Percentiles rank a stretch among this genome's conserved stretches.
phyloP scores from a whole-genome alignment of 805 yeast genomes.

The Clavispora santaluciae region DNA sequence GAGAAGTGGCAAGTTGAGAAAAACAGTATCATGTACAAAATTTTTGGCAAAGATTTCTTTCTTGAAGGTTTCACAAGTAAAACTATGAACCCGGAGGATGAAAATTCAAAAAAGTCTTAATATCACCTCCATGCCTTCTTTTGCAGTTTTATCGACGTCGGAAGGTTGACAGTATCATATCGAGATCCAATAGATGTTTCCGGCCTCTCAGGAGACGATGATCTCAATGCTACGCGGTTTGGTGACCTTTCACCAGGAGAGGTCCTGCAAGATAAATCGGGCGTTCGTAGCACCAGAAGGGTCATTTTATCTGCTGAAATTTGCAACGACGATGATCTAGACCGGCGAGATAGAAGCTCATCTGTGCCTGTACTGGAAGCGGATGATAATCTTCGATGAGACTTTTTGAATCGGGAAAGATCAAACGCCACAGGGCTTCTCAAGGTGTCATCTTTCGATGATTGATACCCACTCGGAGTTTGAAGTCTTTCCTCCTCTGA shows the following conservation, averaged over 20 bases:
- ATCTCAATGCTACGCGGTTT: slow-evolving; percentile 10
- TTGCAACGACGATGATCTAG: slow-evolving; percentile 1
- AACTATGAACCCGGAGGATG: slow-evolving; percentile 22
- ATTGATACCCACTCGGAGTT: neutral
- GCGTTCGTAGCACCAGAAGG: slow-evolving; percentile 13
- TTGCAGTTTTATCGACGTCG: slow-evolving; percentile 15
- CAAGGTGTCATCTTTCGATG: slow-evolving; percentile 1
- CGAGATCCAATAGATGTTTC: slow-evolving; percentile 31
- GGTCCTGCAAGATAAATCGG: slow-evolving; percentile 14
- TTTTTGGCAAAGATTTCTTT: slow-evolving; percentile 39
- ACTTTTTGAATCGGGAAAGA: neutral
- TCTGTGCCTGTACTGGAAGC: neutral
- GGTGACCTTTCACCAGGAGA: neutral
- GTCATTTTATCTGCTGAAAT: slow-evolving; percentile 5
- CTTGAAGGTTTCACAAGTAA: slow-evolving; percentile 42
- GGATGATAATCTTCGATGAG: neutral
- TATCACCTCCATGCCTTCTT: slow-evolving; percentile 12
- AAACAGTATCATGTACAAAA: slow-evolving; percentile 30
- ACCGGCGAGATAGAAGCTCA: neutral
- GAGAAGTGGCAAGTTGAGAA: slow-evolving; percentile 39
- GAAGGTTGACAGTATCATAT: slow-evolving; percentile 27
- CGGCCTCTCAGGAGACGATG: slow-evolving; percentile 34
- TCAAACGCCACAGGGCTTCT: slow-evolving; percentile 9
- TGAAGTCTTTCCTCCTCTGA: slow-evolving; percentile 6
- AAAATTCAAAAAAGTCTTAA: slow-evolving; percentile 1